Conservation (phyloP, 1,284 basidiomycete species). For the Schizopora paradoxa region DNA sequence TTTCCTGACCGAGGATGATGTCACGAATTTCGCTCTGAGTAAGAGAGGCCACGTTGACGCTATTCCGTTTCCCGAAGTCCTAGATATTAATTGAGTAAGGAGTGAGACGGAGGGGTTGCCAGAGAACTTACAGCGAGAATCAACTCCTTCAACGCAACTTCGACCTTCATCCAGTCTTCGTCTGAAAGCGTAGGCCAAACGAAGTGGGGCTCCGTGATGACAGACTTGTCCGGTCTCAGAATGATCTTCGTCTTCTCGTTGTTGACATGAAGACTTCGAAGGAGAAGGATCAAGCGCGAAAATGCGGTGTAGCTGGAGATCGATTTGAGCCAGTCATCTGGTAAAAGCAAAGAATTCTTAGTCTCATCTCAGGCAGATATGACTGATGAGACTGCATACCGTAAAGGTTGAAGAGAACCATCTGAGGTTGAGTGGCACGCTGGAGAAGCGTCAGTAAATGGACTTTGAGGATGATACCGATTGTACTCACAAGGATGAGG, state of each 20-base stretch:
- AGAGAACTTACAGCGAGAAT: slow-evolving; percentile 67
- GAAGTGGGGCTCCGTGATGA: slow-evolving; percentile 96
- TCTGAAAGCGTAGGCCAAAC: slow-evolving; percentile 96
- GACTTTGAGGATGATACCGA: not conserved
- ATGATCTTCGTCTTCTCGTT: slow-evolving; percentile 99
- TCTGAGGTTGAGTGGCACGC: slow-evolving; percentile 97
- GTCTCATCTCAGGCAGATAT: slow-evolving; percentile 3
- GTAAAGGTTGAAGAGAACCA: slow-evolving; percentile 98
- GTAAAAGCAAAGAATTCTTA: slow-evolving; percentile 9
- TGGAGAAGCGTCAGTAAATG: slow-evolving; percentile 26
- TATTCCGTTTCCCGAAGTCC: slow-evolving; percentile 99
- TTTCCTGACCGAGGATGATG: slow-evolving; percentile 96
- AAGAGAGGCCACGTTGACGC: slow-evolving; percentile 96
- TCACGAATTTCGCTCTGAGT: slow-evolving; percentile 96
- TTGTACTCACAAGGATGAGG: slow-evolving; percentile 70
- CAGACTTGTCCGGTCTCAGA: slow-evolving; percentile 87
- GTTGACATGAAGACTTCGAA: slow-evolving; percentile 97
- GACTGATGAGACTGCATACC: slow-evolving; percentile 37
- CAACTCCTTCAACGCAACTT: slow-evolving; percentile 94
- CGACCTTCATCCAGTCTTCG: slow-evolving; percentile 99
- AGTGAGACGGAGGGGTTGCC: not conserved
- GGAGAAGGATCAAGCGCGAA: slow-evolving; percentile 91
- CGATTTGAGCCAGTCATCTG: slow-evolving; percentile 97
- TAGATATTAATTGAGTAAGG: slow-evolving; percentile 28
- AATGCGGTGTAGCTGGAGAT: slow-evolving; percentile 99